phyloP scores from a whole-genome alignment of 73 alveolate genomes.

The Paramecium tetraurelia region DNA sequence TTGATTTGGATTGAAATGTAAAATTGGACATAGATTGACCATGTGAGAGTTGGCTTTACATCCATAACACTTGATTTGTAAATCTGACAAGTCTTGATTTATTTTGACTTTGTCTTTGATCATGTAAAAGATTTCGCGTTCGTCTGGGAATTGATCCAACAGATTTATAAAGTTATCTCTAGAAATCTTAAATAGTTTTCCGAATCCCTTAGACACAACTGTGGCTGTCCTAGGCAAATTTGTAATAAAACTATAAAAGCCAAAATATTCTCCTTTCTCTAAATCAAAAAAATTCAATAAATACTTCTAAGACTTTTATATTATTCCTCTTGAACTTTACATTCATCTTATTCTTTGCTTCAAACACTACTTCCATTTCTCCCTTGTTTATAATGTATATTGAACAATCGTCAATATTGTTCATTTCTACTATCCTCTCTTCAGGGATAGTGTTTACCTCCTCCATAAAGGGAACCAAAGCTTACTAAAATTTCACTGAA shows the following conservation, averaged over 20 bases:
- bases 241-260: constrained; percentile 20
- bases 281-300: neutral
- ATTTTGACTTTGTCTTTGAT: neutral
- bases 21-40: constrained; percentile 8
- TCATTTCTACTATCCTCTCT: neutral
- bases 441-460: constrained; percentile 1
- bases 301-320: neutral
- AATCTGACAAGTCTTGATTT: neutral
- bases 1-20: constrained; percentile 1
- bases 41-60: constrained; percentile 10
- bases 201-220: neutral
- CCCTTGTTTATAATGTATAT: constrained; percentile 4
- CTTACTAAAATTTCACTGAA: neutral
- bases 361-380: constrained; percentile 26
- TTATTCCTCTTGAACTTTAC: neutral
- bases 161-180: neutral
- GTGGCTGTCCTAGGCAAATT: constrained; percentile 35
- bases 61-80: constrained; percentile 20
- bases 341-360: constrained; percentile 19
- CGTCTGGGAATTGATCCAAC: constrained; percentile 30
- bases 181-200: constrained; percentile 18
- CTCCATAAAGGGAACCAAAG: neutral
- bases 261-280: constrained; percentile 45
- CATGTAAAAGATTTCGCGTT: neutral
- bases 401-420: constrained; percentile 15